Evolutionary conservation across 257 asterid genomes (phyloP), one percentile per base, ranked within the genome.

Genomic region (Plectranthus barbatus): DNA sequence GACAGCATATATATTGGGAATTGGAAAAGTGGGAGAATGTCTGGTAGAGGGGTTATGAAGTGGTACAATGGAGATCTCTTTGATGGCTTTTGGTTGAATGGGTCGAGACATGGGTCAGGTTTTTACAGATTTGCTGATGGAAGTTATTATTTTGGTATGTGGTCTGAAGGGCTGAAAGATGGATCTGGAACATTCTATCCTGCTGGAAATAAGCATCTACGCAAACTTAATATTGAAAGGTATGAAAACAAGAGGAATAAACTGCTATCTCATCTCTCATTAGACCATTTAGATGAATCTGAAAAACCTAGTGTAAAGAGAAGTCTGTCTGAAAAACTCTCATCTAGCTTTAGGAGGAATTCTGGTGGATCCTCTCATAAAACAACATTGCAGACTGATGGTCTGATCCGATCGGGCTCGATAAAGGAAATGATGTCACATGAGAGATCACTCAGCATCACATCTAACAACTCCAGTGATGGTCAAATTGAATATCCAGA

Each of bases 131-230:
- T 82, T 72, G 42, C 78, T 12, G 97, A 90, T 68, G 97, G 95
- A 68, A 85, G 94, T 77, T 93, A 85, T 60, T 93, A 85, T 77
- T 85, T 84, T 64, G 97, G 99, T 56, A 81, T 83, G 50, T 93
- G 97, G 99, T 83, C 96, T 47, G 79, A 86, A 67, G 96, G 97
- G 56, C 75, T 83, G 64, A 90, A 93, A 77, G 97, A 87, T 75
- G 99, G 96, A 65, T 78, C 70, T 4, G 99, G 97, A 55, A 93
- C 90, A 48, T 90, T 84, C 62, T 93, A 90, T 71, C 94, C 94
- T 71, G 74, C 86, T 15, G 83, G 90, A 76, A 72, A 58, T 60
- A 79, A 79, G 77, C 83, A 77, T 64, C 59, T 72, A 60, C 73
- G 49, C 58, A 74, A 77, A 74, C 64, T 69, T 67, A 80, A 58